Conservation (phyloP, 2,329 filamentous ascomycete species). For the Capronia coronata region DNA sequence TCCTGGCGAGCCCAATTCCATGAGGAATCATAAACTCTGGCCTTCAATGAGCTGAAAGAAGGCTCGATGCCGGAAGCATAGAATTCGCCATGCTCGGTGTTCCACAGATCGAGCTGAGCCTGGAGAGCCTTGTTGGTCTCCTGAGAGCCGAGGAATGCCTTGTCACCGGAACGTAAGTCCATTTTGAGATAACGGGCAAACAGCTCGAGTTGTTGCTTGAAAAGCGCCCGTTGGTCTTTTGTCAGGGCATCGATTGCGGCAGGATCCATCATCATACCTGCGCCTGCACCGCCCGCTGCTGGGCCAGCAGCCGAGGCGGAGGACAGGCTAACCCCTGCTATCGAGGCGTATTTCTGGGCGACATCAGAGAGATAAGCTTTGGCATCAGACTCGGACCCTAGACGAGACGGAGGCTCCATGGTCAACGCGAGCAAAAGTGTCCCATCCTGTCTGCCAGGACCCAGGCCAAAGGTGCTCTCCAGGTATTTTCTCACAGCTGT, state of each 20-base stretch:
- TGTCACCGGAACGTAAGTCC: slow-evolving; percentile 93
- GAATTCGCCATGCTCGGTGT: slow-evolving; percentile 89
- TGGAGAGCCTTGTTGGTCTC: slow-evolving; percentile 83
- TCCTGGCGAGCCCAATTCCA: slow-evolving; percentile 99
- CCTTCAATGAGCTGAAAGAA: slow-evolving; percentile 87
- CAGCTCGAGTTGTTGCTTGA: slow-evolving; percentile 97
- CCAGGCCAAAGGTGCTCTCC: slow-evolving; percentile 88
- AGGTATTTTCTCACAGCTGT: slow-evolving; percentile 91
- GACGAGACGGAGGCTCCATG: slow-evolving; percentile 80
- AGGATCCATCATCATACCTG: slow-evolving; percentile 99
- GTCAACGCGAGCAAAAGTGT: slow-evolving; percentile 82
- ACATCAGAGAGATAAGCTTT: slow-evolving; percentile 88
- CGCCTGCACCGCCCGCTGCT: slow-evolving; percentile 56
- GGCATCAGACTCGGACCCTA: slow-evolving; percentile 82
- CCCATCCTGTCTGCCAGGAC: slow-evolving; percentile 79
- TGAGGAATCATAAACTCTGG: slow-evolving; percentile 91
- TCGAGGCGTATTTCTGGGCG: slow-evolving; percentile 79
- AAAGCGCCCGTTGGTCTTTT: slow-evolving; percentile 89
- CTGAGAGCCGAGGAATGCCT: slow-evolving; percentile 76
- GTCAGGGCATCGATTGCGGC: slow-evolving; percentile 93
- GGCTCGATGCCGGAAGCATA: slow-evolving; percentile 93
- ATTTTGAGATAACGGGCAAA: slow-evolving; percentile 95
- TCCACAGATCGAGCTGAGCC: slow-evolving; percentile 90
- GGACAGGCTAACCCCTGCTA: slow-evolving; percentile 75
- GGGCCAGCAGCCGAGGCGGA: slow-evolving; percentile 65